A percentile compares a stretch with the other conserved stretches of the same genome.
Conservation (phyloP, 2,329 filamentous ascomycete species). For the Cyphellophora europaea region DNA sequence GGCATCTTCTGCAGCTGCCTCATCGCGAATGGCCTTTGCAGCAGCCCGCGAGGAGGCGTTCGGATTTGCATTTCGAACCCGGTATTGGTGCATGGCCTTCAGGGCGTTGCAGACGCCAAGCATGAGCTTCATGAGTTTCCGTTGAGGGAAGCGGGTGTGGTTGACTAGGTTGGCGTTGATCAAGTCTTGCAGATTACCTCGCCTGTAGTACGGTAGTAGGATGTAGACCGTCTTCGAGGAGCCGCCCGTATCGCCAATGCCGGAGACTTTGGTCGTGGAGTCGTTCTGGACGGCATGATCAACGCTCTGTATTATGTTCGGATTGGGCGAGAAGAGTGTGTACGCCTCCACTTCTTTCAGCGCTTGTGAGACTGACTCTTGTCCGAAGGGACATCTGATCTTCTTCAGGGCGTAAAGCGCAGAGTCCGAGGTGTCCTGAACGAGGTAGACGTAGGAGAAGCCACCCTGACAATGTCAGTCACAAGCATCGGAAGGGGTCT, state of each 20-base stretch:
- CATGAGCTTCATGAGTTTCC: conserved; percentile 79
- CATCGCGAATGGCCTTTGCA: conserved; percentile 44
- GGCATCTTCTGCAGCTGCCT: conserved; percentile 46
- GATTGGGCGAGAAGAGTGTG: conserved; percentile 71
- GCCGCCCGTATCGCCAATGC: conserved; percentile 38
- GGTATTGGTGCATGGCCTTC: conserved; percentile 85
- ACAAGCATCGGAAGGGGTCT: neutral
- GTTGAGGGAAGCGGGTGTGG: conserved; percentile 81
- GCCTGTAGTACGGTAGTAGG: conserved; percentile 84
- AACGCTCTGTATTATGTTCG: conserved; percentile 77
- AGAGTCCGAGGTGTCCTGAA: conserved; percentile 71
- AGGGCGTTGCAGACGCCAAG: conserved; percentile 83
- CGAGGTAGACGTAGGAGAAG: conserved; percentile 98
- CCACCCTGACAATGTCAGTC: conserved; percentile 54
- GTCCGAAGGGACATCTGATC: conserved; percentile 95
- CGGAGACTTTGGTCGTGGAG: conserved; percentile 44
- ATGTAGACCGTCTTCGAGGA: conserved; percentile 93
- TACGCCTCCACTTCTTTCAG: conserved; percentile 98
- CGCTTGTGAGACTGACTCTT: conserved; percentile 88
- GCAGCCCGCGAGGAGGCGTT: conserved; percentile 32
- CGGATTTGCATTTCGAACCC: conserved; percentile 46
- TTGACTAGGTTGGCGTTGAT: conserved; percentile 99
- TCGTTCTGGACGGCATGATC: conserved; percentile 77
- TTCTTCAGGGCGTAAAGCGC: conserved; percentile 94
- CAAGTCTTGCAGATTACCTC: conserved; percentile 92